Conservation (phyloP, 305 asterid species). For the Salvia sclarea region DNA sequence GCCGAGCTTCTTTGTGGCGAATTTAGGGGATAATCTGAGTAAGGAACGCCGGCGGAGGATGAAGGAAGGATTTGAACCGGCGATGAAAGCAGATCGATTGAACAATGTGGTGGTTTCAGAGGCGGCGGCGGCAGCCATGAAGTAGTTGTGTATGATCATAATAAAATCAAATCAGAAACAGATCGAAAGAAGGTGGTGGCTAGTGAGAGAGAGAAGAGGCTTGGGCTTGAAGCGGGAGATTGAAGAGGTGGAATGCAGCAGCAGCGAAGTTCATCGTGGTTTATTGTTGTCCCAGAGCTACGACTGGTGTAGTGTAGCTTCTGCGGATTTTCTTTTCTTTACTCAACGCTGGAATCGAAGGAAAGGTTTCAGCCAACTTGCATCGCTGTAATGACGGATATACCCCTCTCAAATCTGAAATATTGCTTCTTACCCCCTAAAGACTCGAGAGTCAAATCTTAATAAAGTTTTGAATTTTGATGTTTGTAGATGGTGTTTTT, state of each 20-base stretch:
- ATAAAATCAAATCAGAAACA: neutral
- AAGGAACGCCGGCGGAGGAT: slow-evolving; percentile 32
- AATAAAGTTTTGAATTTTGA: too few relatives aligned
- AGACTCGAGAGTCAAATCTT: too few relatives aligned
- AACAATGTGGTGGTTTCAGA: slow-evolving; percentile 40
- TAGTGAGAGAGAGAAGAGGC: slow-evolving; percentile 1
- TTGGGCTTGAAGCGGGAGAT: slow-evolving; percentile 40
- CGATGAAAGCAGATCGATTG: slow-evolving; percentile 36
- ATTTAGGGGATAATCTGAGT: slow-evolving; percentile 40
- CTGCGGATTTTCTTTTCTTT: slow-evolving; percentile 28
- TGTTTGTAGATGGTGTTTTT: too few relatives aligned
- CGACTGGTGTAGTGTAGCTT: slow-evolving; percentile 32
- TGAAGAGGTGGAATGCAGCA: slow-evolving; percentile 47
- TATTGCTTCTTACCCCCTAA: neutral
- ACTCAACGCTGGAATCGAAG: slow-evolving; percentile 2
- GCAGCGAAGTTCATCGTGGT: slow-evolving; percentile 50
- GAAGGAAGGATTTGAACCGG: slow-evolving; percentile 39
- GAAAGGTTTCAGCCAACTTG: slow-evolving; percentile 40
- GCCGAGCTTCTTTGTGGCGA: slow-evolving; percentile 35
- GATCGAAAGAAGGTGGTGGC: neutral
- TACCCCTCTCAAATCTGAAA: slow-evolving; percentile 30
- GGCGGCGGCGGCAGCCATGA: slow-evolving; percentile 58
- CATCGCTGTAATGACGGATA: slow-evolving; percentile 29
- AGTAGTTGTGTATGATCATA: slow-evolving; percentile 22
- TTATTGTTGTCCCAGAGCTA: slow-evolving; percentile 35